Base-by-base conservation (phyloP, 2,329 filamentous ascomycete species). In the Pseudocercospora eumusae region DNA sequence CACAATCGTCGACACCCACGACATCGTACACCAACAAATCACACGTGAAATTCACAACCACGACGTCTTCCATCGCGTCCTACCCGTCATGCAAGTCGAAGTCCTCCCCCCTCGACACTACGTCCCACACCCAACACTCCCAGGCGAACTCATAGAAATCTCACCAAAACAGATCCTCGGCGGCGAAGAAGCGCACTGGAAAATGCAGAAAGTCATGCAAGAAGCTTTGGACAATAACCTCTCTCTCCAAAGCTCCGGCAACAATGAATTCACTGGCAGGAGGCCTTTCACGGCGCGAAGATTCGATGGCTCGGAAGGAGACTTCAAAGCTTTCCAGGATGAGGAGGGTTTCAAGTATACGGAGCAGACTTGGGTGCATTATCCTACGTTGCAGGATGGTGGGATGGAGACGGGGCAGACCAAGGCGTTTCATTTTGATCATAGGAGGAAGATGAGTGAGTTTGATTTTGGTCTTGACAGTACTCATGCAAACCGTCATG, bases 11-110 rank as follows among this genome's bases (percentile, higher is more conserved):
- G 69, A 77, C 13, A 69, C 76, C 10, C 81, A 82, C 62, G 75
- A 83, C 54, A 75, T 84, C 49, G 69, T 77, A 15, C 74, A 83
- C 65, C 77, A 83, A 66, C 66, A 69, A 21, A 80, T 84, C 56
- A 80, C 78, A 6, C 80, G 82, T 40, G 83, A 85, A 62, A 82
- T 83, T 33, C 83, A 85, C 72, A 80, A 79, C 33, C 77, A 85
- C 69, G 79, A 84, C 64, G 71, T 82, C 36, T 80, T 79, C 65
- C 82, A 84, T 62, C 79, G 80, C 25, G 75, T 83, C 25, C 78
- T 82, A n/a, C 83, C 83, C 2, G 76, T 85, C 21, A 75, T 81
- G 27, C 80, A 85, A 57, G 78, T 81, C 11, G 79, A 85, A 68
- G 76, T 84, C 9, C 75, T 84, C 0, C 82, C 83, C 1, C 74